A percentile compares a stretch with the other conserved stretches of the same genome.
Evolutionary conservation across 1,284 basidiomycete species (phyloP).

Genomic region (Gymnopus androsaceus): DNA sequence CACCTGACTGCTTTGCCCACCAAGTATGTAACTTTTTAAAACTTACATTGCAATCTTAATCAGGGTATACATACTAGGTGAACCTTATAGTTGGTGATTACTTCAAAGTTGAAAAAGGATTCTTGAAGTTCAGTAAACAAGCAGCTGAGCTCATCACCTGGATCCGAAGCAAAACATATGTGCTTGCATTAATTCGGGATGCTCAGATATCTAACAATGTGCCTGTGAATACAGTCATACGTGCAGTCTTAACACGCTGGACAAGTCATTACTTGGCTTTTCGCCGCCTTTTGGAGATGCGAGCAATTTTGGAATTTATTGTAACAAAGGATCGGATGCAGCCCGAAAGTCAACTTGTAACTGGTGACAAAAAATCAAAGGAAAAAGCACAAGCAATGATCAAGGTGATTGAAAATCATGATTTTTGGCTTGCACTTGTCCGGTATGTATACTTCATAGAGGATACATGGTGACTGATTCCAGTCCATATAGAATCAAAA

Average conservation of each 20-base stretch:
- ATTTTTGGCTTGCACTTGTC: conserved; percentile 31
- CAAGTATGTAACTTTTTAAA: conserved; percentile 29
- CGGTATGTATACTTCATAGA: conserved; percentile 18
- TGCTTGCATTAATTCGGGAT: conserved; percentile 22
- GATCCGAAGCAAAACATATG: conserved; percentile 27
- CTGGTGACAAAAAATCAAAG: conserved; percentile 19
- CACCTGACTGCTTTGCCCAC: conserved; percentile 40
- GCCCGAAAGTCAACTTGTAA: conserved; percentile 22
- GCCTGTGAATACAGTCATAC: conserved; percentile 17
- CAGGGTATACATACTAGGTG: no score
- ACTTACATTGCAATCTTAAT: no score
- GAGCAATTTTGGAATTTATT: conserved; percentile 17
- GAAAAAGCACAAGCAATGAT: conserved; percentile 31
- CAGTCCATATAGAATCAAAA: conserved; percentile 20
- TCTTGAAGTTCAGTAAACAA: conserved; percentile 23
- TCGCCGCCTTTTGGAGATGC: conserved; percentile 27
- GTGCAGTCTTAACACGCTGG: conserved; percentile 34
- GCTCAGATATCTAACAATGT: not conserved
- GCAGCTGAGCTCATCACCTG: conserved; percentile 31
- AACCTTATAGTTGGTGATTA: conserved; percentile 41
- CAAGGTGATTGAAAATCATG: conserved; percentile 20
- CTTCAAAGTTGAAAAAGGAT: conserved; percentile 27
- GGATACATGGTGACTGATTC: conserved; percentile 26
- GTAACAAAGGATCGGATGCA: conserved; percentile 18
- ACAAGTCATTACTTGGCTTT: conserved; percentile 34